Percentiles rank a stretch among this genome's conserved stretches.
phyloP scores from a whole-genome alignment of 2,329 filamentous ascomycete species.

The Grosmannia penicillata region DNA sequence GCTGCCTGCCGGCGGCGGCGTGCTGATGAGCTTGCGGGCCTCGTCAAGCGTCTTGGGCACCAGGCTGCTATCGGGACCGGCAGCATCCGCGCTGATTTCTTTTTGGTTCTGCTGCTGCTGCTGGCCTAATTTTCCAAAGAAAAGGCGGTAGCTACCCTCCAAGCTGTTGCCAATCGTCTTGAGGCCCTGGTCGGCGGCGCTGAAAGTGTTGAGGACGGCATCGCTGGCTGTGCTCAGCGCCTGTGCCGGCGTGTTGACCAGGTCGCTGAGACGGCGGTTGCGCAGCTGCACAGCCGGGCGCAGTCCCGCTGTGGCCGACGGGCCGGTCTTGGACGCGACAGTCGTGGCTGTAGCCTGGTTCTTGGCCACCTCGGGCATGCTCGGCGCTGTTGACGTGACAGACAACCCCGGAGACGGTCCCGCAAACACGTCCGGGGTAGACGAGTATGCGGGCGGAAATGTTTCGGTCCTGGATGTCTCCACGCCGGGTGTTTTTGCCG shows the following conservation, averaged over 20 bases:
- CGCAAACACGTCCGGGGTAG: neutral
- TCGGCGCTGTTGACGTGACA: slow-evolving; percentile 16
- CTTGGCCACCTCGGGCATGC: slow-evolving; percentile 18
- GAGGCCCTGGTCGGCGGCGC: slow-evolving; percentile 77
- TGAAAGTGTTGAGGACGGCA: slow-evolving; percentile 73
- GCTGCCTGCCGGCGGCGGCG: slow-evolving; percentile 41
- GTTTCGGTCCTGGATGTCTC: slow-evolving; percentile 34
- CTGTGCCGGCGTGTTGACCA: slow-evolving; percentile 73
- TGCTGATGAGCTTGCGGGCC: slow-evolving; percentile 73
- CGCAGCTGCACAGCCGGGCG: slow-evolving; percentile 36
- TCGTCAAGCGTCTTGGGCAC: slow-evolving; percentile 88
- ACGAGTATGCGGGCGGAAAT: slow-evolving; percentile 28
- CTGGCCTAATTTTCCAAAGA: slow-evolving; percentile 61
- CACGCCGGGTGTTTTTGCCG: slow-evolving; percentile 37
- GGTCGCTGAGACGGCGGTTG: slow-evolving; percentile 66
- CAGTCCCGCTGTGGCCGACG: slow-evolving; percentile 22
- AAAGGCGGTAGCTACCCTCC: slow-evolving; percentile 84
- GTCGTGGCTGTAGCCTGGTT: slow-evolving; percentile 15
- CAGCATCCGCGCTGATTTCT: slow-evolving; percentile 3
- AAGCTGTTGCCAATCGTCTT: slow-evolving; percentile 85
- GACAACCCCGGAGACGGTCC: slow-evolving; percentile 24
- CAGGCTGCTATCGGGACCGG: slow-evolving; percentile 18
- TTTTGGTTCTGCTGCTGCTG: slow-evolving; percentile 41
- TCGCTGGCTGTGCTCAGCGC: slow-evolving; percentile 73
- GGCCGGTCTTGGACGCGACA: slow-evolving; percentile 7